These are phyloP conservation scores for Bisporella sp. DNA, from an alignment of 2,329 filamentous ascomycete genomes.

Conservation along the genomic window DNA sequence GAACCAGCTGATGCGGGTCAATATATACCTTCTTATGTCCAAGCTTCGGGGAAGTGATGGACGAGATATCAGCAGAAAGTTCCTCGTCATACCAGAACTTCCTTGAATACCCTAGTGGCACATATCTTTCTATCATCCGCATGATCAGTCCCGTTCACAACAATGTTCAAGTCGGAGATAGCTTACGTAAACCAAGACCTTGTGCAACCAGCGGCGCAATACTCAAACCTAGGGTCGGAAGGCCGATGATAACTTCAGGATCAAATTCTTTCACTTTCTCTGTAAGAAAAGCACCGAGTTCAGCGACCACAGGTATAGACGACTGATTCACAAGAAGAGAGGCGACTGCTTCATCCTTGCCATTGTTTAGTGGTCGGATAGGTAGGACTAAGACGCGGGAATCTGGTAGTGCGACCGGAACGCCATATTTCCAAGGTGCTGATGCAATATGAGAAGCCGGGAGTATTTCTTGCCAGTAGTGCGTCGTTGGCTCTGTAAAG, in stretches of 20 bases:
- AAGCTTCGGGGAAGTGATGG: conserved; percentile 19
- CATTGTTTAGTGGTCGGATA: conserved; percentile 12
- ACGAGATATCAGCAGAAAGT: conserved; percentile 18
- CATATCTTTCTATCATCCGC: conserved; percentile 13
- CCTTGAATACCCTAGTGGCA: conserved; percentile 22
- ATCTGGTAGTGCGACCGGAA: conserved; percentile 17
- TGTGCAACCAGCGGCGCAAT: conserved; percentile 18
- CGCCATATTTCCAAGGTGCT: conserved; percentile 17
- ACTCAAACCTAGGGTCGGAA: conserved; percentile 21
- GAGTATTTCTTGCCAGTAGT: conserved; percentile 21
- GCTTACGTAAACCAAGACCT: conserved; percentile 16
- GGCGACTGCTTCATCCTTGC: conserved; percentile 17
- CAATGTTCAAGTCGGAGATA: not conserved
- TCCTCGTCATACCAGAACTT: conserved; percentile 24
- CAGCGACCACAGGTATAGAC: conserved; percentile 14
- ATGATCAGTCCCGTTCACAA: not conserved
- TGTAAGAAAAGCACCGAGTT: conserved; percentile 12
- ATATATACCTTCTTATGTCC: conserved; percentile 18
- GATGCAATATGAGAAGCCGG: not conserved
- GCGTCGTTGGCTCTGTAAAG: conserved; percentile 20
- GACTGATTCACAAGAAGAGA: conserved; percentile 22
- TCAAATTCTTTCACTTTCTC: conserved; percentile 7
- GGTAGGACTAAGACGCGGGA: conserved; percentile 17
- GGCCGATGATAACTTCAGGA: conserved; percentile 19
- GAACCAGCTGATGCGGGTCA: conserved; percentile 18